Conservation (phyloP, 257 asterid species). For the Scutellaria minor region DNA sequence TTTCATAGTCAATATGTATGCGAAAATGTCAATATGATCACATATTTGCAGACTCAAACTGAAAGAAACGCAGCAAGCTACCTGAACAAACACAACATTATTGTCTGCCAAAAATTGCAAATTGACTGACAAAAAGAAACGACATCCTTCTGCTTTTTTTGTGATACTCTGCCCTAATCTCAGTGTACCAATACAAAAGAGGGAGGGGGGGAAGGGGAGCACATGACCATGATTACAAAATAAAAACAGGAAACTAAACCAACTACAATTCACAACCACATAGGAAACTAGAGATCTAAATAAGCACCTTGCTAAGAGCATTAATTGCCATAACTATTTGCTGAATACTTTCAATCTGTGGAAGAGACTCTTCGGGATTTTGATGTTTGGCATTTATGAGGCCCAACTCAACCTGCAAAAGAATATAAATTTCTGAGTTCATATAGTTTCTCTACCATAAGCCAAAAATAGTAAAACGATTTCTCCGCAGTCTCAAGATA, state of each 20-base stretch:
- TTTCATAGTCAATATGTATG: constrained; percentile 21
- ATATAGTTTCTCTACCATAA: constrained; percentile 8
- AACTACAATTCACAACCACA: constrained; percentile 23
- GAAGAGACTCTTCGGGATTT: constrained; percentile 57
- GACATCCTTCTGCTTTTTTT: constrained; percentile 9
- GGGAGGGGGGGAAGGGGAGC: neutral
- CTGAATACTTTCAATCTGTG: constrained; percentile 65
- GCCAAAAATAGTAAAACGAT: neutral
- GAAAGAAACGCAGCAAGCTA: neutral
- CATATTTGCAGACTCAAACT: constrained; percentile 12
- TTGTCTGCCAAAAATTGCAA: neutral
- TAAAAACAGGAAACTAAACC: constrained; percentile 17
- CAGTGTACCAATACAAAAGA: neutral
- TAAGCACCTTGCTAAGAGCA: constrained; percentile 94
- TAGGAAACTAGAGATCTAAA: constrained; percentile 28
- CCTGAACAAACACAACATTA: neutral
- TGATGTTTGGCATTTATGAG: constrained; percentile 68
- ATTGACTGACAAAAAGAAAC: neutral
- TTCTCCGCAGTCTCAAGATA: constrained; percentile 7
- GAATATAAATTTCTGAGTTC: constrained; percentile 27
- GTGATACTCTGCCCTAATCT: neutral
- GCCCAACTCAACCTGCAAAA: constrained; percentile 74
- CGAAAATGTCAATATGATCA: constrained; percentile 4
- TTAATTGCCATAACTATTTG: constrained; percentile 88
- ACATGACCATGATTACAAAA: neutral